Base-by-base conservation (phyloP, 2,329 filamentous ascomycete genomes). In the Aspergillus chevalieri region DNA sequence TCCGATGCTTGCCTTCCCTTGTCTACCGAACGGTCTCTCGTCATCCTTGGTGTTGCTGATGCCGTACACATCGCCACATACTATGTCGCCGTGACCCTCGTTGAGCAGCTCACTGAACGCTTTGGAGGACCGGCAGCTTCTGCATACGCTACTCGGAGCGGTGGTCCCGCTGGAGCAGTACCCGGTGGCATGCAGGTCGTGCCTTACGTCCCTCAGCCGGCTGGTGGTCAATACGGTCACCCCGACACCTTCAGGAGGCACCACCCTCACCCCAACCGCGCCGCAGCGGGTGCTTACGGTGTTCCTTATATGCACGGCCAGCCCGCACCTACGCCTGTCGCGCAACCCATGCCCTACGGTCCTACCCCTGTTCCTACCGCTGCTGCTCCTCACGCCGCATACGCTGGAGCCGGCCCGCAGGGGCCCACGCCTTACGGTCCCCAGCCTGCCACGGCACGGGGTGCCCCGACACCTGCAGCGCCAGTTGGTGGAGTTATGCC, bases 181-280 rank as follows among this genome's bases (percentile, higher is more conserved):
- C 93, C 93, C 19, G 93, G 93, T 52, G 93, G 93, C 53, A 95
- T 98, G 90, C 93, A 97, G 70, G 93, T 98, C 45, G 90, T 97
- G n/a, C 93, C 93, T 5, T 98, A 98, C 68, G 87, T 89, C 50
- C 93, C 93, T 45, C 91, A 96, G 69, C 87, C 92, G 24, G 89
- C 89, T 49, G 89, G 89, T 50, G 93, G 93, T 58, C 91, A 92
- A 69, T 97, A 91, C 67, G 91, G 91, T 49, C 88, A 91, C 62
- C 85, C 89, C 42, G 92, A 97, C 55, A 89, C 88, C 68, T 95
- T 81, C 67, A 72, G 86, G 61, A 84, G 89, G 56, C 83, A 87
- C 58, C 85, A 87, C 57, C 83, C 85, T 49, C 83, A 87, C 55
- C 76, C 81, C 43, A 87, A 89, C 59, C 86, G 87, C 47, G 84